Evolutionary conservation across 2,329 filamentous ascomycete species (phyloP), one percentile per base, ranked within the genome.

Genomic region (Scedosporium dehoogii): DNA sequence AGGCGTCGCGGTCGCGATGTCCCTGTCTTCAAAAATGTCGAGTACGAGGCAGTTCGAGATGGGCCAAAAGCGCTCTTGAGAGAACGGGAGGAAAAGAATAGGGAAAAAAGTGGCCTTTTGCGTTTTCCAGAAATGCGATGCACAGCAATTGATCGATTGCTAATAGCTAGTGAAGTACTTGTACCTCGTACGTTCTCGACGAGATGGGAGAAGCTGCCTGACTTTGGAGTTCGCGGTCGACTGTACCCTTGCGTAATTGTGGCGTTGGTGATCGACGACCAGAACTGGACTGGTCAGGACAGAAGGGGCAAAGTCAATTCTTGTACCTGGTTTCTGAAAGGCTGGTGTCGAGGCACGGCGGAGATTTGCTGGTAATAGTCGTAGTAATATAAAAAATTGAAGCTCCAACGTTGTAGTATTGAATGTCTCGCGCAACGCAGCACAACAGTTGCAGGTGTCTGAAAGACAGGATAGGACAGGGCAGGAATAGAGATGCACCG

Each of bases 211-310:
- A 23, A 48, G 44, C 21, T 48, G 44, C 44, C 44, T 48, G 44
- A 6, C 44, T 55, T 23, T 23, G n/a, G 23, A 23, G 51, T 18
- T 14, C 18, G 51, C 16, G 18, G 12, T 18, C 23, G 18, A 27
- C 51, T 55, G 51, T 55, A 55, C 51, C 51, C 51, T 55, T 55
- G 51, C 51, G 51, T 55, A 55, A 55, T 27, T 55, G 51, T 55
- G 51, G 51, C 51, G 51, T 55, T 27, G 21, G 51, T 23, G 51
- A 55, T 55, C 51, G 18, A 25, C 51, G 18, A 55, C 44, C 51
- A 55, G 48, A 55, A 55, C 21, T 55, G 51, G 51, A 29, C 51
- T 55, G 18, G 51, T 55, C 12, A 23, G 51, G 51, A 55, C 51
- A 55, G 51, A 55, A 55, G 23, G 21, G 51, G 51, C 5, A 55